Percentiles rank a stretch among this genome's conserved stretches.
Conservation (phyloP, 176 grass and related monocot species). For the Cenchrus purpureus region DNA sequence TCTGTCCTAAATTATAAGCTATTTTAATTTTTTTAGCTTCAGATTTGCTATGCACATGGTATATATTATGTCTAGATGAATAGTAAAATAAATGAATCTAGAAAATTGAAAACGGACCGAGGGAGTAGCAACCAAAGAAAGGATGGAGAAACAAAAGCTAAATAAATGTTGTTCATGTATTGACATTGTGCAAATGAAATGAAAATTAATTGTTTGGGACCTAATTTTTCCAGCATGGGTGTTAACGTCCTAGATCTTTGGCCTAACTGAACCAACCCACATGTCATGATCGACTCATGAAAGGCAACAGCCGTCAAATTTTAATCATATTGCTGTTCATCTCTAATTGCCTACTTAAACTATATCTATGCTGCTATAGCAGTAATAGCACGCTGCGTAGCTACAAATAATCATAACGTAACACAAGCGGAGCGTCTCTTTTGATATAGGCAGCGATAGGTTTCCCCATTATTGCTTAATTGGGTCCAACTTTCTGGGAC, state of each 20-base stretch:
- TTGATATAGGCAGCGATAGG: not conserved
- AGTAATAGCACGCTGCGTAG: not conserved
- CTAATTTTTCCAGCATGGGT: constrained; percentile 17
- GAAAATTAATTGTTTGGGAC: not conserved
- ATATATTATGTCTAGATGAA: too few relatives aligned
- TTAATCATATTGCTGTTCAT: not conserved
- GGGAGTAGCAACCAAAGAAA: not conserved
- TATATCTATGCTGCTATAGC: not conserved
- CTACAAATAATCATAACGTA: not conserved
- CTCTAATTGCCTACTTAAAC: constrained; percentile 1
- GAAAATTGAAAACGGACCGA: too few relatives aligned
- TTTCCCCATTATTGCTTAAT: not conserved
- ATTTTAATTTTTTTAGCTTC: too few relatives aligned
- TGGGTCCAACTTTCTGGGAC: not conserved
- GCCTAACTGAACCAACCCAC: constrained; percentile 9
- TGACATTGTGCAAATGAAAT: not conserved
- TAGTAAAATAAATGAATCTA: too few relatives aligned
- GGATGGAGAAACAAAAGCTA: too few relatives aligned
- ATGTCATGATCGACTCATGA: not conserved
- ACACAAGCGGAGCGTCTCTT: not conserved
- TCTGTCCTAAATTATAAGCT: too few relatives aligned
- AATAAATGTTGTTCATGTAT: not conserved
- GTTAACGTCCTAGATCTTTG: not conserved
- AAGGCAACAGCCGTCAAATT: not conserved
- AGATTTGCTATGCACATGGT: too few relatives aligned